These are phyloP conservation scores for Lepidium sativum DNA, from an alignment of 345 rosid species.

Conservation along the genomic window DNA sequence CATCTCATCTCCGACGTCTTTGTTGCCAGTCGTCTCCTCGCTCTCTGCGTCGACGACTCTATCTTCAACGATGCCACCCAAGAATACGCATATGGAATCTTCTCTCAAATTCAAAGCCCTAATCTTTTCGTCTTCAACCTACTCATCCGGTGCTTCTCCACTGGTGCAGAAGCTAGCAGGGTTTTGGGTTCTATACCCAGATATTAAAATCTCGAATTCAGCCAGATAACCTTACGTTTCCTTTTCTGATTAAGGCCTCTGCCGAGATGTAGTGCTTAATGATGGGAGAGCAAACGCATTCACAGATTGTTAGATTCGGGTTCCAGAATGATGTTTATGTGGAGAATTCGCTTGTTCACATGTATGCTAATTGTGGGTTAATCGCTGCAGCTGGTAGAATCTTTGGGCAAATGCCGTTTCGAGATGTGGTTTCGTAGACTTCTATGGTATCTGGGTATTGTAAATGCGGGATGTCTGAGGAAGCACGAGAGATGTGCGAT, in stretches of 20 bases:
- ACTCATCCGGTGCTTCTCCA: slow-evolving; percentile 48
- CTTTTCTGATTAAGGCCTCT: slow-evolving; percentile 52
- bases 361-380: slow-evolving; percentile 51
- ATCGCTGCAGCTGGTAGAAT: slow-evolving; percentile 38
- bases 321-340: slow-evolving; percentile 46
- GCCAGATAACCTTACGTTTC: slow-evolving; percentile 68
- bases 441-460: slow-evolving; percentile 49
- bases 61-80: slow-evolving; percentile 3
- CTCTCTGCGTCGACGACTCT: slow-evolving; percentile 30
- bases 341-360: slow-evolving; percentile 55
- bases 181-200: slow-evolving; percentile 37
- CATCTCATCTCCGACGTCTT: slow-evolving; percentile 46
- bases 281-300: slow-evolving; percentile 55
- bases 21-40: slow-evolving; percentile 49
- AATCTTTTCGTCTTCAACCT: slow-evolving; percentile 53
- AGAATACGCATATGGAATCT: slow-evolving; percentile 38
- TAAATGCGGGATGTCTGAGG: slow-evolving; percentile 35
- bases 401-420: slow-evolving; percentile 27
- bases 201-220: slow-evolving; percentile 26
- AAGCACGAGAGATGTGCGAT: slow-evolving; percentile 59
- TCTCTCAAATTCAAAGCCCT: slow-evolving; percentile 44
- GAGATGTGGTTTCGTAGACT: slow-evolving; percentile 69
- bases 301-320: slow-evolving; percentile 43
- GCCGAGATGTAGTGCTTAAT: slow-evolving; percentile 28
- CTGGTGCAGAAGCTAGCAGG: slow-evolving; percentile 28